Percentiles rank a stretch among this genome's conserved stretches.
phyloP scores from a whole-genome alignment of 805 yeast species.

The Wickerhamiella vanderwaltii region DNA sequence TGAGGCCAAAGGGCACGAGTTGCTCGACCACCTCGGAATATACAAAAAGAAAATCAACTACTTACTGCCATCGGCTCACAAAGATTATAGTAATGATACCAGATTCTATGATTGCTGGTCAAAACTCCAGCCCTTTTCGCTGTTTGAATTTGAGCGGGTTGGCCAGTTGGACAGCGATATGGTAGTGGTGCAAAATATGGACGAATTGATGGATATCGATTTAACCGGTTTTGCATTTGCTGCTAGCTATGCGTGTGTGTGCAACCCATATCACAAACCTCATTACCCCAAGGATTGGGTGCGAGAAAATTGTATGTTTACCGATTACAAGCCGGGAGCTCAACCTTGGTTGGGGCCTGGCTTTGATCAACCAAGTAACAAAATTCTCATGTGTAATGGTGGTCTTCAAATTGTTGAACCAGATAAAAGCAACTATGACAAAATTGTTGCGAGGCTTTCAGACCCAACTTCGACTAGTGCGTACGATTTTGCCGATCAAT shows the following conservation, averaged over 20 bases:
- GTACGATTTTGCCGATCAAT: constrained; percentile 50
- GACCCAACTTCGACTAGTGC: constrained; percentile 29
- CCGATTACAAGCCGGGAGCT: constrained; percentile 27
- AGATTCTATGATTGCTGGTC: constrained; percentile 53
- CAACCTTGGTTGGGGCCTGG: constrained; percentile 33
- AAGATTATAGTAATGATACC: constrained; percentile 38
- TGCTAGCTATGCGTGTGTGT: constrained; percentile 50
- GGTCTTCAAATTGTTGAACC: constrained; percentile 45
- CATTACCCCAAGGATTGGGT: constrained; percentile 48
- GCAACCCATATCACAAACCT: constrained; percentile 41
- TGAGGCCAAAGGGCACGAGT: constrained; percentile 32
- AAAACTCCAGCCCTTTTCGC: constrained; percentile 43
- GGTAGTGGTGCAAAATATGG: constrained; percentile 46
- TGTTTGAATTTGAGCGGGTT: constrained; percentile 40
- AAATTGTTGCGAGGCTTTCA: constrained; percentile 33
- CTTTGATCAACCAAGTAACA: constrained; percentile 7
- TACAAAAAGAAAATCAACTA: constrained; percentile 33
- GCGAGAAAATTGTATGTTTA: constrained; percentile 39
- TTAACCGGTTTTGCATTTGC: constrained; percentile 37
- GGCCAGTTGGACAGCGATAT: constrained; percentile 49
- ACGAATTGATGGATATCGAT: constrained; percentile 41
- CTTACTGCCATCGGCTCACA: constrained; percentile 34
- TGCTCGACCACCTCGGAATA: constrained; percentile 32
- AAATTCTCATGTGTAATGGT: constrained; percentile 39
- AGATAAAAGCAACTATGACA: constrained; percentile 27